Evolutionary conservation across 768 basidiomycete species (phyloP).

Genomic region (Amanita rimosa): DNA sequence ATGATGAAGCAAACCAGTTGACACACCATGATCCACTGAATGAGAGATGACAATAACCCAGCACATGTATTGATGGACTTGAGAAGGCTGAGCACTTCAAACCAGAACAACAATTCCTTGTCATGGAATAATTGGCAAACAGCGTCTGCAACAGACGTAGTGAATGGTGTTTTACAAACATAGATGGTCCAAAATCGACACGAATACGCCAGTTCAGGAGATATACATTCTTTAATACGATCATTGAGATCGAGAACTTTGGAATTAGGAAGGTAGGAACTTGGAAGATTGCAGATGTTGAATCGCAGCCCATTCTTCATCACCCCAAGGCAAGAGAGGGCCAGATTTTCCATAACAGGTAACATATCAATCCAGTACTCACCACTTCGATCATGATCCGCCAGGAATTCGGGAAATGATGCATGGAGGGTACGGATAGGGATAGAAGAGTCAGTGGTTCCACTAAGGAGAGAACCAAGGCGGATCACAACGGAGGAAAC

Average conservation of each 20-base stretch:
- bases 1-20: background rate
- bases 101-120: conserved; percentile 15
- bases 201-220: conserved; percentile 17
- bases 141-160: conserved; percentile 4
- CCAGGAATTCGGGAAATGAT: conserved; percentile 23
- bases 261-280: conserved; percentile 17
- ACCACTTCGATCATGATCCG: conserved; percentile 13
- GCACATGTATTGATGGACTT: conserved; percentile 7
- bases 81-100: conserved; percentile 17
- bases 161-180: conserved; percentile 1
- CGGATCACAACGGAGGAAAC: background rate
- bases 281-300: conserved; percentile 22
- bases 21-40: background rate
- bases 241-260: conserved; percentile 14
- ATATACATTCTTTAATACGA: conserved; percentile 13
- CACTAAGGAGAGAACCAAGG: background rate
- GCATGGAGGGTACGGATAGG: conserved; percentile 20
- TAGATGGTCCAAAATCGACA: conserved; percentile 21
- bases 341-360: conserved; percentile 2
- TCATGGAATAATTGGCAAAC: background rate
- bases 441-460: background rate
- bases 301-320: conserved; percentile 21
- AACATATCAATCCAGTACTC: conserved; percentile 9
- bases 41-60: background rate
- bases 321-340: conserved; percentile 9